phyloP scores from a whole-genome alignment of 116 monocot species.

The Cymodocea nodosa region DNA sequence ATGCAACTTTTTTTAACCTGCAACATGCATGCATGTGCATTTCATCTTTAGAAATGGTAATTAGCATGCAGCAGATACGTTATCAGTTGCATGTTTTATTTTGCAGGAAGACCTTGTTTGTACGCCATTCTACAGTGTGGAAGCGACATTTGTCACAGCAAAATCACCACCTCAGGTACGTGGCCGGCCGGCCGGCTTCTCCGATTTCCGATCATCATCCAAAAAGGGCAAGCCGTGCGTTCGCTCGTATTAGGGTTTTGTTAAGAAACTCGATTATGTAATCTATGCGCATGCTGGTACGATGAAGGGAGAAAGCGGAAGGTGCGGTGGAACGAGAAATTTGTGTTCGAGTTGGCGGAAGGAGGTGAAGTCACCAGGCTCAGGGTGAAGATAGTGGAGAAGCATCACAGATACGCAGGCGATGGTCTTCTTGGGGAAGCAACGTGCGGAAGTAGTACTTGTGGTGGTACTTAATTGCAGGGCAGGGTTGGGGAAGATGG shows the following conservation, averaged over 20 bases:
- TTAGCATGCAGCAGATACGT: too few relatives aligned
- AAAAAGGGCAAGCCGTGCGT: neutral
- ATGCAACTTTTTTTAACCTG: too few relatives aligned
- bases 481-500: too few relatives aligned
- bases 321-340: constrained; percentile 77
- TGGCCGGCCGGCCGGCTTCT: neutral
- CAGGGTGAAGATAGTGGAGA: constrained; percentile 38
- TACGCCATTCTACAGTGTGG: constrained; percentile 2
- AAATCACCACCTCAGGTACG: constrained; percentile 2
- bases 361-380: constrained; percentile 17
- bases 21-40: too few relatives aligned
- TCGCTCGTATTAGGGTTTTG: neutral
- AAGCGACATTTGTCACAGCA: neutral
- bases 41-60: too few relatives aligned
- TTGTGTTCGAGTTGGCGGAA: constrained; percentile 32
- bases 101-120: neutral
- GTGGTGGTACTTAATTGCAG: neutral
- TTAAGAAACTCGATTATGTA: neutral
- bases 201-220: neutral
- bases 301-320: constrained; percentile 26
- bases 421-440: constrained; percentile 42
- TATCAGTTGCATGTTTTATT: neutral
- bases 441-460: constrained; percentile 5
- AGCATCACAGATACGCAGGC: constrained; percentile 25
- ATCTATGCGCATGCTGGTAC: too few relatives aligned